phyloP scores from a whole-genome alignment of 1,139 yeast genomes.

The Yamadazyma dushanensis region DNA sequence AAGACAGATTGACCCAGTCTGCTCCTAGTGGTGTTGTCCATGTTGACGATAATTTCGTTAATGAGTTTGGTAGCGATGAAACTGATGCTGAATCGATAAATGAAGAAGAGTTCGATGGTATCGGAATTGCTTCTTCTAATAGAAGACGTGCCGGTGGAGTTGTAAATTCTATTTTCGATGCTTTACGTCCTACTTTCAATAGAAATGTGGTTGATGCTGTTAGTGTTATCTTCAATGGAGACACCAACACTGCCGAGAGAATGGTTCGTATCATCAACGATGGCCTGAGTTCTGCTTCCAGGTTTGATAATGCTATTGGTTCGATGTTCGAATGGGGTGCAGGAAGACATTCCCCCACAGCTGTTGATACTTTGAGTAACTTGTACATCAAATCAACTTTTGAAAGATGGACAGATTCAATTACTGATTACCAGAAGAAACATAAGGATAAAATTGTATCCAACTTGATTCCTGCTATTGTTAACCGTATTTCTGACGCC shows the following conservation, averaged over 20 bases:
- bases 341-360: constrained; percentile 6
- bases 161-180: constrained; percentile 27
- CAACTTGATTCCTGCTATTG: constrained; percentile 51
- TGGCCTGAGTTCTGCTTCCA: constrained; percentile 9
- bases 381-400: constrained; percentile 54
- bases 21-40: constrained; percentile 10
- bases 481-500: constrained; percentile 53
- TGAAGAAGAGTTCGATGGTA: constrained; percentile 22
- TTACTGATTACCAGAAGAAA: constrained; percentile 49
- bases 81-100: constrained; percentile 10
- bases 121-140: constrained; percentile 12
- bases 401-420: constrained; percentile 71
- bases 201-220: constrained; percentile 20
- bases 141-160: constrained; percentile 23
- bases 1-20: no score
- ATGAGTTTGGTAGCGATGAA: constrained; percentile 1
- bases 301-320: constrained; percentile 31
- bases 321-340: constrained; percentile 22
- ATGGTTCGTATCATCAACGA: constrained; percentile 14
- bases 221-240: constrained; percentile 19
- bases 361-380: constrained; percentile 19
- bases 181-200: constrained; percentile 23
- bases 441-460: constrained; percentile 38
- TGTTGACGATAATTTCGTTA: constrained; percentile 1
- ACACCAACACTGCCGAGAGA: constrained; percentile 19